Conservation (phyloP, 2,329 filamentous ascomycete species). For the Albophoma yamanashiensis region DNA sequence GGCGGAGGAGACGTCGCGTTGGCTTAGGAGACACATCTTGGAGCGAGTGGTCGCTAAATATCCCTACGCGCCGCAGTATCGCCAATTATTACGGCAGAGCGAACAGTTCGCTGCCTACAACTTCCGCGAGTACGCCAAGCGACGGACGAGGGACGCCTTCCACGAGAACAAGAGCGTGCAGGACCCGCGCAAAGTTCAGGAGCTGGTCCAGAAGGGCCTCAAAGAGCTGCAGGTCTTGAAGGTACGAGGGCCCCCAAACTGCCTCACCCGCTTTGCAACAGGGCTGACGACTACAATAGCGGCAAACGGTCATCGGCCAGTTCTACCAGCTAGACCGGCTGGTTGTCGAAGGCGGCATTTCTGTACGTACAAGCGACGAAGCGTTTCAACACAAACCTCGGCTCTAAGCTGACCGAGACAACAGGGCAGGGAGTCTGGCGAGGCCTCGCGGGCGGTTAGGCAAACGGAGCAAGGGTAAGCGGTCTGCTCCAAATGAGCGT, state of each 20-base stretch:
- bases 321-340: conserved; percentile 88
- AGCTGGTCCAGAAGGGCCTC: conserved; percentile 78
- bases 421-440: conserved; percentile 59
- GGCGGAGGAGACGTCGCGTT: not conserved
- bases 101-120: conserved; percentile 89
- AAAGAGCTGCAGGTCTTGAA: conserved; percentile 84
- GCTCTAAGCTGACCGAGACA: not conserved
- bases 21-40: not conserved
- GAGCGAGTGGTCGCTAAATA: not conserved
- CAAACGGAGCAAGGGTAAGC: conserved; percentile 72
- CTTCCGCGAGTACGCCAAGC: conserved; percentile 91
- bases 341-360: conserved; percentile 82
- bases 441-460: conserved; percentile 56
- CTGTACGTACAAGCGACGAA: conserved; percentile 36
- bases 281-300: conserved; percentile 38
- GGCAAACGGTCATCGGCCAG: conserved; percentile 89
- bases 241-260: conserved; percentile 38
- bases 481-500: not conserved
- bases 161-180: conserved; percentile 63
- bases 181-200: conserved; percentile 71
- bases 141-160: conserved; percentile 85
- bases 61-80: conserved; percentile 51
- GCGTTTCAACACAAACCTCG: not conserved
- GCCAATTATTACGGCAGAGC: conserved; percentile 78
- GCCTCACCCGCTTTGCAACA: conserved; percentile 1